Evolutionary conservation across 495 filamentous ascomycete genomes (phyloP).

Genomic region (Halenospora varia): DNA sequence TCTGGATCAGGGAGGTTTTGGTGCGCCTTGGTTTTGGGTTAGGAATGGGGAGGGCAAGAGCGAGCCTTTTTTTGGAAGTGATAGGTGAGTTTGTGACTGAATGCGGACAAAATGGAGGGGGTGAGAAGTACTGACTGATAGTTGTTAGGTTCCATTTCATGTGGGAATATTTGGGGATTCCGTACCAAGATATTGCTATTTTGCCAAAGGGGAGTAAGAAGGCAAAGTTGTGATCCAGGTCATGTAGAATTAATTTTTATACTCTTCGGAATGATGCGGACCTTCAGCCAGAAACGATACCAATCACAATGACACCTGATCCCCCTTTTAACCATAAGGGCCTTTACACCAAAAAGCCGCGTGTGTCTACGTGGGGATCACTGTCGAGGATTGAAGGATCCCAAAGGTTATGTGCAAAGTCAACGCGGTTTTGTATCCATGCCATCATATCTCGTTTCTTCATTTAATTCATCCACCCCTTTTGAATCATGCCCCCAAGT

Average conservation of each 20-base stretch:
- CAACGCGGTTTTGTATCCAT: not conserved
- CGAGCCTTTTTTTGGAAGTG: conserved; percentile 76
- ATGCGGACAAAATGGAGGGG: no score
- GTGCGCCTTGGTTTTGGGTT: conserved; percentile 73
- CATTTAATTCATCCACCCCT: no score
- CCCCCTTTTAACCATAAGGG: no score
- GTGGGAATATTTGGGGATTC: conserved; percentile 22
- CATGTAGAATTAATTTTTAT: no score
- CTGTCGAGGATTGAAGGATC: no score
- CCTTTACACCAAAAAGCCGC: no score
- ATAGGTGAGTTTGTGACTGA: conserved; percentile 51
- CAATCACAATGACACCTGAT: no score
- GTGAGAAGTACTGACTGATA: conserved; percentile 1
- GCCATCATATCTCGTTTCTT: not conserved
- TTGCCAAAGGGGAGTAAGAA: conserved; percentile 13
- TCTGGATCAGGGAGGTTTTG: conserved; percentile 63
- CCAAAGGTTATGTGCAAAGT: not conserved
- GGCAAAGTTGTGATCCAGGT: conserved; percentile 12
- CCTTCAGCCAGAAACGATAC: no score
- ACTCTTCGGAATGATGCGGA: no score
- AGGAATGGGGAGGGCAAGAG: conserved; percentile 48
- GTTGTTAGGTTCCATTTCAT: conserved; percentile 21
- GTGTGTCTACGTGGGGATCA: no score
- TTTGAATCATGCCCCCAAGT: no score
- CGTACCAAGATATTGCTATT: conserved; percentile 18